Evolutionary conservation across 2,329 filamentous ascomycete species (phyloP), one percentile per base, ranked within the genome.

Genomic region (Pleurostoma richardsiae): DNA sequence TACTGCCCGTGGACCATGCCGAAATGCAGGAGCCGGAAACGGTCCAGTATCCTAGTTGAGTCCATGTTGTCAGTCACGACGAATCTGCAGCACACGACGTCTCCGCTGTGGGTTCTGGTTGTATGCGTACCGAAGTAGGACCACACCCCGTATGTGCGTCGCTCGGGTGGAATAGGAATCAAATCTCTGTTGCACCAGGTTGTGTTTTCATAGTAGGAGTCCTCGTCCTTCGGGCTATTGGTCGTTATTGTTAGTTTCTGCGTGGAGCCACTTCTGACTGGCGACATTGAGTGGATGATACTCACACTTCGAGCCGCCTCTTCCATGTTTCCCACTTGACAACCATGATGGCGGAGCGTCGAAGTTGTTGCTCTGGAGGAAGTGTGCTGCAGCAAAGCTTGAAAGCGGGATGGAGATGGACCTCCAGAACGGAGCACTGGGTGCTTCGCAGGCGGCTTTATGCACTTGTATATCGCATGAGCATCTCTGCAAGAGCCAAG

Each of bases 51-150:
- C 33, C 33, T 36, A n/a, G 33, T 36, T n/a, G n/a, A 36, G n/a
- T 8, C 33, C 33, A 36, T 36, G n/a, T 8, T n/a, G n/a, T 36
- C n/a, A 36, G 33, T 36, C n/a, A 36, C n/a, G 33, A n/a, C 33
- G 33, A 11, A 30, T 41, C 28, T 4, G 29, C 30, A 41, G 44
- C 36, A 46, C 27, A 46, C 29, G 30, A 30, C 44, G 31, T 11
- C 10, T 46, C 26, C 40, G 30, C 39, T 29, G 10, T 30, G 29
- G 4, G 39, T 28, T 36, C 40, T 39, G 29, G 2, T 5, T n/a
- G n/a, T n/a, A 28, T 28, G 28, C 56, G 44, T 52, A 59, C 56
- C 57, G 29, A 59, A 48, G 41, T 56, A 59, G 4, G 56, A 59
- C 48, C 55, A 53, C 28, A 53, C 47, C 36, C 52, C 55, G 44